A percentile compares a stretch with the other conserved stretches of the same genome.
Evolutionary conservation across 129 eudicot species (phyloP).

Genomic region (Saussurea involucrata): DNA sequence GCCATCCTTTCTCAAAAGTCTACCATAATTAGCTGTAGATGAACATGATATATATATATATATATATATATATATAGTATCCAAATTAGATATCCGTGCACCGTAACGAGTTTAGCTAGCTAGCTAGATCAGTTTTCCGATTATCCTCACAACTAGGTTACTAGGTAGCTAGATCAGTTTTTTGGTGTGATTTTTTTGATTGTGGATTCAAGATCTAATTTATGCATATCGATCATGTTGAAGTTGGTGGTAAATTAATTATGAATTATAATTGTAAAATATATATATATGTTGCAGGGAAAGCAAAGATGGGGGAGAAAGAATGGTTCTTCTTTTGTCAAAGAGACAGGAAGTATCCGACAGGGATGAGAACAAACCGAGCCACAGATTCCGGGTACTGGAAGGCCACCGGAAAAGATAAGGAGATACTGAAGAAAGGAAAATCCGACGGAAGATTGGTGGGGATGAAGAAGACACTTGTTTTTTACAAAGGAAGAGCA

Average conservation of each 20-base stretch:
- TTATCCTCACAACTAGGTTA: neutral
- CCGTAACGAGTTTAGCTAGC: neutral
- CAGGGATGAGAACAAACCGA: slow-evolving; percentile 86
- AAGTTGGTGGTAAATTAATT: neutral
- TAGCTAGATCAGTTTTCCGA: neutral
- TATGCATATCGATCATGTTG: neutral
- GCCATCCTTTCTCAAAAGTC: slow-evolving; percentile 23
- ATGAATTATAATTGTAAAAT: slow-evolving; percentile 9
- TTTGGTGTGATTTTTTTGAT: neutral
- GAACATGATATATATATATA: no score
- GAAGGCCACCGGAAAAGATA: slow-evolving; percentile 94
- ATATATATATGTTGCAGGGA: slow-evolving; percentile 42
- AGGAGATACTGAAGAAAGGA: slow-evolving; percentile 55
- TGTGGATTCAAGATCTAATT: neutral
- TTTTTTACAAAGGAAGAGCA: slow-evolving; percentile 90
- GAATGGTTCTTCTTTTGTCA: slow-evolving; percentile 79
- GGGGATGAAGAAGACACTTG: slow-evolving; percentile 92
- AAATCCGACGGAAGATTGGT: slow-evolving; percentile 40
- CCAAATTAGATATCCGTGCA: neutral
- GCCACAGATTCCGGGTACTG: slow-evolving; percentile 88
- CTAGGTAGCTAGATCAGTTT: slow-evolving; percentile 2
- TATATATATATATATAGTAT: neutral
- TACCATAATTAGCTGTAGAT: slow-evolving; percentile 9
- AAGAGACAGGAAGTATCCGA: slow-evolving; percentile 80
- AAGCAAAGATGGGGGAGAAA: slow-evolving; percentile 89